Percentiles rank a stretch among this genome's conserved stretches.
phyloP scores from a whole-genome alignment of 2,329 filamentous ascomycete species.

The Chaetomium olivaceum region DNA sequence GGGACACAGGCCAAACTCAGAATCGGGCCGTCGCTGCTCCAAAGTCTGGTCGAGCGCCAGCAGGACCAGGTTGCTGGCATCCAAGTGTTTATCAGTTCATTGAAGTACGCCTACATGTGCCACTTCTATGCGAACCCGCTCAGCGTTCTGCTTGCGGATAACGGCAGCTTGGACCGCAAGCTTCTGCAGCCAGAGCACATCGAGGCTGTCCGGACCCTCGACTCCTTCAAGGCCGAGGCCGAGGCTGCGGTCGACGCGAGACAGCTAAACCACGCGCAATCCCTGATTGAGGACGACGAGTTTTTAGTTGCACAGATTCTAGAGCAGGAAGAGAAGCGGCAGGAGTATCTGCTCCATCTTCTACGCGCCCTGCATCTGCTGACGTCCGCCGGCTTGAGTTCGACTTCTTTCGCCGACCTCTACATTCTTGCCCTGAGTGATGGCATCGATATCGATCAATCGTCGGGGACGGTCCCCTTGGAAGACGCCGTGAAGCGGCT shows the following conservation, averaged over 20 bases:
- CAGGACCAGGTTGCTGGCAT: slow-evolving; percentile 76
- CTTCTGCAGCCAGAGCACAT: slow-evolving; percentile 61
- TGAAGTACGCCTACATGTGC: slow-evolving; percentile 84
- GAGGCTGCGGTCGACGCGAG: slow-evolving; percentile 50
- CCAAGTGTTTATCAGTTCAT: slow-evolving; percentile 67
- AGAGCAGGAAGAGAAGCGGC: slow-evolving; percentile 26
- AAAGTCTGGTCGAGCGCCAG: slow-evolving; percentile 68
- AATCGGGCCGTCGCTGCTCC: slow-evolving; percentile 64
- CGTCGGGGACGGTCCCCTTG: slow-evolving; percentile 54
- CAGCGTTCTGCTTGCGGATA: slow-evolving; percentile 58
- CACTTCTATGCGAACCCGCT: slow-evolving; percentile 80
- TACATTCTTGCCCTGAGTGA: slow-evolving; percentile 63
- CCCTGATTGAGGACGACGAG: slow-evolving; percentile 61
- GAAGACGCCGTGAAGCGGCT: slow-evolving; percentile 62
- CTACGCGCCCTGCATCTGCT: slow-evolving; percentile 53
- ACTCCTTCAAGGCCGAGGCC: slow-evolving; percentile 64
- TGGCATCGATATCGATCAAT: slow-evolving; percentile 47
- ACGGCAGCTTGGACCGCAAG: slow-evolving; percentile 33
- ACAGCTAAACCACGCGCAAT: slow-evolving; percentile 47
- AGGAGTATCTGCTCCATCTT: slow-evolving; percentile 43
- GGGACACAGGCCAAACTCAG: slow-evolving; percentile 57
- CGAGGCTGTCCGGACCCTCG: slow-evolving; percentile 66
- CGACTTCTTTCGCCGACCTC: slow-evolving; percentile 51
- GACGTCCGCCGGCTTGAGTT: slow-evolving; percentile 40
- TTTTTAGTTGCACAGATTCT: slow-evolving; percentile 51